A percentile compares a stretch with the other conserved stretches of the same genome.
These are phyloP conservation scores for Ganoderma multipileum DNA, from an alignment of 1,284 basidiomycete genomes.

Conservation along the genomic window DNA sequence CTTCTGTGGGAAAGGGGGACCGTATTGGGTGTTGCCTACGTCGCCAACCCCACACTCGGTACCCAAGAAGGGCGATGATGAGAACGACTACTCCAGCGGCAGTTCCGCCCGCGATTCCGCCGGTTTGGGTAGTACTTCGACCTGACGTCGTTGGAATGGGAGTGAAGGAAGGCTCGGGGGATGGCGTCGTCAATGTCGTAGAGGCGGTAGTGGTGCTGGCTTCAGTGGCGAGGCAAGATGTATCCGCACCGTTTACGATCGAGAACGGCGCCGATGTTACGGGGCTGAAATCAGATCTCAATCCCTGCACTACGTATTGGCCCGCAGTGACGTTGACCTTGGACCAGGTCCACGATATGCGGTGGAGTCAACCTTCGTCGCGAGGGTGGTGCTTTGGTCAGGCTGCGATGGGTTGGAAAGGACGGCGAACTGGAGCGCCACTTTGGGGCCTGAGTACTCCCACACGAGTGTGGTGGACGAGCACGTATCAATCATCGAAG, in stretches of 20 bases:
- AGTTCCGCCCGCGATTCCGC: slow-evolving; percentile 42
- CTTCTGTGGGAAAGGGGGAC: slow-evolving; percentile 13
- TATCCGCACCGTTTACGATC: slow-evolving; percentile 29
- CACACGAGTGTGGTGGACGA: not conserved
- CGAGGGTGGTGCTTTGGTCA: not conserved
- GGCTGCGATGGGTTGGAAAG: not conserved
- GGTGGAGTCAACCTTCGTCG: not conserved
- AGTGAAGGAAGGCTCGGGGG: slow-evolving; percentile 16
- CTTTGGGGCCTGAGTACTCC: not conserved
- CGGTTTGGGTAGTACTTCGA: slow-evolving; percentile 11
- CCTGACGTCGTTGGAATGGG: slow-evolving; percentile 7
- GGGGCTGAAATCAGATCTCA: not conserved
- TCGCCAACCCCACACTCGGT: slow-evolving; percentile 31
- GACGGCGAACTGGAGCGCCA: not conserved
- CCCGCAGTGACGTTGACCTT: slow-evolving; percentile 37
- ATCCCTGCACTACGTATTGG: slow-evolving; percentile 32
- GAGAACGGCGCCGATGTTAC: slow-evolving; percentile 32
- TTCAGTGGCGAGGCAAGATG: slow-evolving; percentile 23
- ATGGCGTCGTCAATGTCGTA: not conserved
- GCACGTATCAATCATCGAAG: slow-evolving; percentile 1
- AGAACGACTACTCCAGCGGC: slow-evolving; percentile 38
- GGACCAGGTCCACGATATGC: slow-evolving; percentile 30
- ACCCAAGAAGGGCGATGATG: slow-evolving; percentile 17
- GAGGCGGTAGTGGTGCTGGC: slow-evolving; percentile 9
- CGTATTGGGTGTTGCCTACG: slow-evolving; percentile 15